Evolutionary conservation across 371 early-diverging fungal genomes (phyloP), one percentile per base, ranked within the genome.

Genomic region (Chytridium lagenaria): DNA sequence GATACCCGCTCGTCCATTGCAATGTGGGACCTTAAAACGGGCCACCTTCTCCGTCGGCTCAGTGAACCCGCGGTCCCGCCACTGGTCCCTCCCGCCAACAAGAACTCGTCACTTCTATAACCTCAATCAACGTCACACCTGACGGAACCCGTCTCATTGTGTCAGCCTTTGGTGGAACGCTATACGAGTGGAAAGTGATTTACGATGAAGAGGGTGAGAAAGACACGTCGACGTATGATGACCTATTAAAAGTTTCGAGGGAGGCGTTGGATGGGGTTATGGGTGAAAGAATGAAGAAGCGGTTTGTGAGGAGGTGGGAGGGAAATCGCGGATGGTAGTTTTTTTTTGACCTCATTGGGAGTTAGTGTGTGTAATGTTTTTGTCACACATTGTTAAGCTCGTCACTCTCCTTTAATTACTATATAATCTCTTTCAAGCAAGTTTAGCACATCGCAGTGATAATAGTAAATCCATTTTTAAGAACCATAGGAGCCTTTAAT

Each of bases 261-360:
- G 22, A 12, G 39, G 66, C 66, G 38, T 12, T 33, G 5, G 38
- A 22, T 37, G 31, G 39, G 22, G 52, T 67, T 61, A 10, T 33
- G 68, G 52, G 44, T 10, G 55, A 52, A 5, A 52, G 55, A 26
- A 52, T 52, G 55, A 52, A 52, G n/a, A n/a, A n/a, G n/a, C n/a
- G n/a, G 55, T 12, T 52, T 26, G 12, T 5, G 26, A 52, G 12
- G 12, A 26, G 26, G n/a, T 23, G 55, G 44, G n/a, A n/a, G n/a
- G n/a, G n/a, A n/a, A n/a, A n/a, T n/a, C n/a, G n/a, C n/a, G n/a
- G n/a, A n/a, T n/a, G n/a, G n/a, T n/a, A n/a, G n/a, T n/a, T n/a
- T n/a, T n/a, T n/a, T n/a, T n/a, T n/a, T n/a, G n/a, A n/a, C n/a
- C n/a, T n/a, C n/a, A n/a, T n/a, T n/a, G n/a, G n/a, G n/a, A n/a